phyloP scores from a whole-genome alignment of 139 green algal genomes.

The Chlorella sp. region DNA sequence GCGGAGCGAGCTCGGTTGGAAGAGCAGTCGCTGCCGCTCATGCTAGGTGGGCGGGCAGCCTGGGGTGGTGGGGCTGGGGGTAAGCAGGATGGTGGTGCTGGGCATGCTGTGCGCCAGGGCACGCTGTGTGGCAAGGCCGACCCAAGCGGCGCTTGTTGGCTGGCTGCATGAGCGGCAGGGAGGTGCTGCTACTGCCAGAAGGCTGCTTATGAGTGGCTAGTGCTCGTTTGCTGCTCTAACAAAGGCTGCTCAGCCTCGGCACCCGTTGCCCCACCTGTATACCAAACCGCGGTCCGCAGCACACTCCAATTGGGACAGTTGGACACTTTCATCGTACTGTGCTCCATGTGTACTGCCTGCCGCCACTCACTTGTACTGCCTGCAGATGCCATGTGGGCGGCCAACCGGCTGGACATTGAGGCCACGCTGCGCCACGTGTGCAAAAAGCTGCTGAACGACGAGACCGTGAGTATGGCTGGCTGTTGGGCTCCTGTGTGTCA shows the following conservation, averaged over 20 bases:
- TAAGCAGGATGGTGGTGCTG: not conserved
- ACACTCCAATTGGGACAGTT: slow-evolving; percentile 96
- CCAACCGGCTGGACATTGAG: slow-evolving; percentile 93
- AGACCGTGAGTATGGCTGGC: not conserved
- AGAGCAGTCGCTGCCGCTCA: slow-evolving; percentile 79
- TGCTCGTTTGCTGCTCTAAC: too few species aligned
- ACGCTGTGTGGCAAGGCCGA: too few species aligned
- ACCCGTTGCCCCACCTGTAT: too few species aligned
- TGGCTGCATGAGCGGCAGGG: not conserved
- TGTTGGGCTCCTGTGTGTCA: not conserved
- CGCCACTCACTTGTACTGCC: not conserved
- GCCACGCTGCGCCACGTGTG: slow-evolving; percentile 79
- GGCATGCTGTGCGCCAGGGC: not conserved
- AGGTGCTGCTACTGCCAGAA: too few species aligned
- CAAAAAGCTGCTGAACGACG: slow-evolving; percentile 48
- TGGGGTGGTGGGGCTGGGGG: not conserved
- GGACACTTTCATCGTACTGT: slow-evolving; percentile 29
- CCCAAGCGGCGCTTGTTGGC: too few species aligned
- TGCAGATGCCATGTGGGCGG: slow-evolving; percentile 91
- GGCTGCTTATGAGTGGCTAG: too few species aligned
- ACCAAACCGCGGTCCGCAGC: not conserved
- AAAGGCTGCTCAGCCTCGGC: too few species aligned
- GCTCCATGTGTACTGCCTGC: too few species aligned
- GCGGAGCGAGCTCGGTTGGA: slow-evolving; percentile 62
- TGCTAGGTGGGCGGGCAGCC: slow-evolving; percentile 58